A percentile compares a stretch with the other conserved stretches of the same genome.
Evolutionary conservation across 148 eudicot genomes (phyloP).

Genomic region (Camellia sinensis): DNA sequence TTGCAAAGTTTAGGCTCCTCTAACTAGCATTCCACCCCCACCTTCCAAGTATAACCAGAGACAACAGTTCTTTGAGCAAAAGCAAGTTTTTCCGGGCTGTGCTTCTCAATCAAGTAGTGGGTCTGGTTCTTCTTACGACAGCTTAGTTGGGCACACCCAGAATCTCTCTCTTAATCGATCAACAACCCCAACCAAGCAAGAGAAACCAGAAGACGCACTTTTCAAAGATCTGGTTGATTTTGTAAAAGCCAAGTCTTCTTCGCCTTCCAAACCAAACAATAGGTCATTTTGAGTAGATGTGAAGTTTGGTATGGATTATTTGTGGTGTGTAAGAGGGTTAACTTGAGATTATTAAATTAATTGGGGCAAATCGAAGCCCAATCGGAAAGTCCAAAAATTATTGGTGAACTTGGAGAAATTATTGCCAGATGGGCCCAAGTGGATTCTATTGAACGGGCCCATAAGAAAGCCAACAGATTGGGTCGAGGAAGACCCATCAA

Average conservation of each 20-base stretch:
- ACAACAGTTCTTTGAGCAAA: slow-evolving; percentile 69
- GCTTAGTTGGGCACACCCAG: slow-evolving; percentile 62
- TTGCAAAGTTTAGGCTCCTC: slow-evolving; percentile 49
- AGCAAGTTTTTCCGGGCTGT: slow-evolving; percentile 33
- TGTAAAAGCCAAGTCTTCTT: slow-evolving; percentile 64
- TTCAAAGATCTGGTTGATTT: slow-evolving; percentile 87
- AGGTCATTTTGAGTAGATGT: slow-evolving; percentile 14
- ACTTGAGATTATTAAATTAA: not conserved
- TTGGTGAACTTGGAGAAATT: too few relatives aligned
- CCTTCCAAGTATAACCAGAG: slow-evolving; percentile 73
- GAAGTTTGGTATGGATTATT: not conserved
- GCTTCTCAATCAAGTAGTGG: slow-evolving; percentile 50
- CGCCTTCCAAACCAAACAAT: slow-evolving; percentile 31
- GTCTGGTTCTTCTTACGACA: slow-evolving; percentile 62
- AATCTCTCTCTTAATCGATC: slow-evolving; percentile 60
- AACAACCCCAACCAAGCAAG: slow-evolving; percentile 42
- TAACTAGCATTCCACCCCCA: slow-evolving; percentile 60
- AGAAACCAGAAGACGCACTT: slow-evolving; percentile 71
- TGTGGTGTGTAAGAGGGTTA: not conserved
- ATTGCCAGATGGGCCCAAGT: too few relatives aligned
- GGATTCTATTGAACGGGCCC: too few relatives aligned
- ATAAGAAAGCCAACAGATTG: too few relatives aligned
- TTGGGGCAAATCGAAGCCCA: too few relatives aligned
- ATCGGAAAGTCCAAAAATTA: too few relatives aligned
- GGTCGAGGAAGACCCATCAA: too few relatives aligned